These are phyloP conservation scores for Parathielavia appendiculata DNA, from an alignment of 495 filamentous ascomycete genomes.

Conservation along the genomic window DNA sequence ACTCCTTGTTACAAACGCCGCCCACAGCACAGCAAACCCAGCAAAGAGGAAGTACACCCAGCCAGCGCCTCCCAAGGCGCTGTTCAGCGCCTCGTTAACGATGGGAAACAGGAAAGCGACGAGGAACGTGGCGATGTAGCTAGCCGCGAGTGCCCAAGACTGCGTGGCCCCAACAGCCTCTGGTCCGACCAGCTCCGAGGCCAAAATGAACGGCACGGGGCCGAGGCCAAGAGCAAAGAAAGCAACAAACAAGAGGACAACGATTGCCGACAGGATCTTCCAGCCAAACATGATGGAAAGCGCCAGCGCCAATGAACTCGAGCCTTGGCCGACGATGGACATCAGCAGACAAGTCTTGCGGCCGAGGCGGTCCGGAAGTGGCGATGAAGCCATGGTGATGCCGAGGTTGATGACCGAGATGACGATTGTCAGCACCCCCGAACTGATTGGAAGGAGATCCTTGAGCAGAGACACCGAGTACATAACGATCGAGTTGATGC, in stretches of 20 bases:
- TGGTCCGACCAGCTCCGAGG: slow-evolving; percentile 79
- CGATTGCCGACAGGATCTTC: slow-evolving; percentile 69
- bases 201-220: slow-evolving; percentile 89
- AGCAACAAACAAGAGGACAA: slow-evolving; percentile 77
- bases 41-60: slow-evolving; percentile 88
- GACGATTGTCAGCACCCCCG: slow-evolving; percentile 72
- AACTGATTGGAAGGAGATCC: slow-evolving; percentile 67
- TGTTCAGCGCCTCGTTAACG: slow-evolving; percentile 63
- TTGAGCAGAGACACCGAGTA: slow-evolving; percentile 87
- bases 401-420: slow-evolving; percentile 83
- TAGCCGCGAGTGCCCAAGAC: slow-evolving; percentile 75
- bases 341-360: slow-evolving; percentile 76
- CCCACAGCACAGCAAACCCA: slow-evolving; percentile 59
- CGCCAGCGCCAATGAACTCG: slow-evolving; percentile 66
- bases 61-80: slow-evolving; percentile 58
- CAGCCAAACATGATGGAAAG: slow-evolving; percentile 64
- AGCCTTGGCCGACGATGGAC: slow-evolving; percentile 79
- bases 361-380: slow-evolving; percentile 78
- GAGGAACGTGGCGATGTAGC: slow-evolving; percentile 85
- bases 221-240: slow-evolving; percentile 89
- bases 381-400: slow-evolving; percentile 73
- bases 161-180: slow-evolving; percentile 89
- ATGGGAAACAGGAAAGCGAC: slow-evolving; percentile 93
- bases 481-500: slow-evolving; percentile 97
- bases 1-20: slow-evolving; percentile 57